A percentile compares a stretch with the other conserved stretches of the same genome.
phyloP scores from a whole-genome alignment of 106 monocot species.

The Acorus gramineus region DNA sequence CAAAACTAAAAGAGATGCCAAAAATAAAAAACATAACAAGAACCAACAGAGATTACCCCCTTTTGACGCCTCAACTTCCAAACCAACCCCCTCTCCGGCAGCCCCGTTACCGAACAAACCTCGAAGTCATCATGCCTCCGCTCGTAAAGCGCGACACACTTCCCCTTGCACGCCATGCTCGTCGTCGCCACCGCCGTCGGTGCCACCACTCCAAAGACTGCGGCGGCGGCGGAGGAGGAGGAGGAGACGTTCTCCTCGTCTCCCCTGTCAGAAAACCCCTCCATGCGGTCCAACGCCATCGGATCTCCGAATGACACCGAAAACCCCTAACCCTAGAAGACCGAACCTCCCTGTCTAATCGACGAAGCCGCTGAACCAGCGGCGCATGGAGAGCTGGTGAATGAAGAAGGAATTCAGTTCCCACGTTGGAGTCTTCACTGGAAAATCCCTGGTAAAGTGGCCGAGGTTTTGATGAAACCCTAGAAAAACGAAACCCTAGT shows the following conservation, averaged over 20 bases:
- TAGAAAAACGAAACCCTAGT: conserved; percentile 1
- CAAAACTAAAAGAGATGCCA: background rate
- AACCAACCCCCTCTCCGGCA: conserved; percentile 42
- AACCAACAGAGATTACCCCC: conserved; percentile 32
- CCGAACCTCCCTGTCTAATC: conserved; percentile 4
- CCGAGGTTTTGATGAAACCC: background rate
- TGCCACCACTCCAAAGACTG: background rate
- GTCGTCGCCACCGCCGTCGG: conserved; percentile 1
- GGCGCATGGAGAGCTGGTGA: conserved; percentile 16
- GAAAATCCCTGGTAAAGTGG: background rate
- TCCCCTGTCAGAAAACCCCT: conserved; percentile 23
- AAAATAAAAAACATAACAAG: background rate
- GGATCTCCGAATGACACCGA: conserved; percentile 68
- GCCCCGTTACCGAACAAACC: conserved; percentile 31
- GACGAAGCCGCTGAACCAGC: conserved; percentile 22
- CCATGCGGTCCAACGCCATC: conserved; percentile 47
- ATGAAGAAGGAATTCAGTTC: conserved; percentile 10
- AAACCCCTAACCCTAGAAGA: conserved; percentile 6
- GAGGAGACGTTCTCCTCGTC: conserved; percentile 21
- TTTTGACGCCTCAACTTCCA: conserved; percentile 79
- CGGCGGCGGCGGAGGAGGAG: background rate
- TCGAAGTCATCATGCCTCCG: conserved; percentile 69
- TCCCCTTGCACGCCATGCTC: conserved; percentile 60
- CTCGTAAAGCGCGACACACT: conserved; percentile 67
- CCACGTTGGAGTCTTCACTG: no score